A percentile compares a stretch with the other conserved stretches of the same genome.
Conservation (phyloP, 495 filamentous ascomycete species). For the Penicillium desertorum region DNA sequence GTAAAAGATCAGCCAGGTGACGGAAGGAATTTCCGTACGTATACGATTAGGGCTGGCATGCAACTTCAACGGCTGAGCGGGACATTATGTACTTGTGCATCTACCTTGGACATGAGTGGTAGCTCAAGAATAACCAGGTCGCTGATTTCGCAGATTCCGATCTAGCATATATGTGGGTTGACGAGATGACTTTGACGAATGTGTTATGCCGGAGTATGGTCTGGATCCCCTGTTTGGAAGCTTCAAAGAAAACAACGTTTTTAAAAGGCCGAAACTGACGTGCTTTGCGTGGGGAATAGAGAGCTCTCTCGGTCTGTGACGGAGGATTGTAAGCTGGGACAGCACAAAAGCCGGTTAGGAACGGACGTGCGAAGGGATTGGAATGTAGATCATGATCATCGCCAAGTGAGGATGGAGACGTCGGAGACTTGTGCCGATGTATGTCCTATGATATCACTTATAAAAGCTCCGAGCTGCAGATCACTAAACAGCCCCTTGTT, state of each 20-base stretch:
- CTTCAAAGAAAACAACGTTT: neutral
- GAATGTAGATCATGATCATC: constrained; percentile 11
- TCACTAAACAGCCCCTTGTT: constrained; percentile 4
- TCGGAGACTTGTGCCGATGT: constrained; percentile 9
- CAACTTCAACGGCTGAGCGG: neutral
- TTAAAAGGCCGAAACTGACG: constrained; percentile 10
- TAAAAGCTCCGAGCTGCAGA: constrained; percentile 6
- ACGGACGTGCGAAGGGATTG: constrained; percentile 14
- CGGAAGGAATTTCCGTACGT: constrained; percentile 14
- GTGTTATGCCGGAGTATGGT: neutral
- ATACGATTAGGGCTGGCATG: constrained; percentile 13
- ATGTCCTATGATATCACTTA: constrained; percentile 12
- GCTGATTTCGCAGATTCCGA: neutral
- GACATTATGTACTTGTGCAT: constrained; percentile 1
- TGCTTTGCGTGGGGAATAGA: constrained; percentile 13
- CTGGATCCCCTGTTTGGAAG: neutral
- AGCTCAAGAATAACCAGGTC: neutral
- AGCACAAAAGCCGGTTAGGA: constrained; percentile 6
- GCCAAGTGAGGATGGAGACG: constrained; percentile 1
- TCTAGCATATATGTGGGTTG: neutral
- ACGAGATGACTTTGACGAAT: neutral
- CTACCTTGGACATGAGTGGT: neutral
- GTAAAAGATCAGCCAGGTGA: constrained; percentile 11
- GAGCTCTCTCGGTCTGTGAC: constrained; percentile 1
- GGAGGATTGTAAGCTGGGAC: constrained; percentile 10